These are phyloP conservation scores for Rhodotorula glutinis DNA, from an alignment of 1,284 basidiomycete species.

Conservation along the genomic window DNA sequence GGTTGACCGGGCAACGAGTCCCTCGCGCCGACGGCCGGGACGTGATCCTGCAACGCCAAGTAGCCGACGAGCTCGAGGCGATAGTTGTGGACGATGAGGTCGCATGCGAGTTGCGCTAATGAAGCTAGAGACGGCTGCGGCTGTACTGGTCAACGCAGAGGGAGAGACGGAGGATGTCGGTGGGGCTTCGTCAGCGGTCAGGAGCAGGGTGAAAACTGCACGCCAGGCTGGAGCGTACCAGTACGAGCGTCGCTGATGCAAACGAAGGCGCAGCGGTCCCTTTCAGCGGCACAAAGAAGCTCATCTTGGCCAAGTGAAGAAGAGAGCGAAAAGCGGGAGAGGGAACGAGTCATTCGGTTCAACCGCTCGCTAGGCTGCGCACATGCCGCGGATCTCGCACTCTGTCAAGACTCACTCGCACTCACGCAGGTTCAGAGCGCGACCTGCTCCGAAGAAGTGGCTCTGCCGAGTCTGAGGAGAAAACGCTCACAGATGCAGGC, in stretches of 20 bases:
- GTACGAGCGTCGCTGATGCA: slow-evolving; percentile 7
- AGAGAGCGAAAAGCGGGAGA: not conserved
- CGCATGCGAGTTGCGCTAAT: slow-evolving; percentile 29
- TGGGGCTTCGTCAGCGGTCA: slow-evolving; percentile 7
- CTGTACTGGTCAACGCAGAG: too few relatives aligned
- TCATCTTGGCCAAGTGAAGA: slow-evolving; percentile 8
- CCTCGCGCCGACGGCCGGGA: slow-evolving; percentile 25
- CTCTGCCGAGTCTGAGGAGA: too few relatives aligned
- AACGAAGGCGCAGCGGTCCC: slow-evolving; percentile 3
- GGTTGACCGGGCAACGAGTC: slow-evolving; percentile 6
- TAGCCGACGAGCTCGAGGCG: slow-evolving; percentile 28
- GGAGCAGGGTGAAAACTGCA: not conserved
- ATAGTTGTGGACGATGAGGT: slow-evolving; percentile 29
- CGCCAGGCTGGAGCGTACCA: slow-evolving; percentile 2
- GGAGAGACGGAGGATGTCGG: too few relatives aligned
- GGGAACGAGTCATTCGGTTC: too few relatives aligned
- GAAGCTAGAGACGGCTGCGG: slow-evolving; percentile 36
- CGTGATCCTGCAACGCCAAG: slow-evolving; percentile 24
- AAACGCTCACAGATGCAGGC: too few relatives aligned
- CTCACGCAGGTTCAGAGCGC: not conserved
- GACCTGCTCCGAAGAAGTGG: not conserved
- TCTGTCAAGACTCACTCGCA: too few relatives aligned
- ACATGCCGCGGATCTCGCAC: too few relatives aligned
- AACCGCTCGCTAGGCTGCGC: too few relatives aligned
- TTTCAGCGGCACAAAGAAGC: slow-evolving; percentile 19